Conservation (phyloP, 495 filamentous ascomycete species). For the Letharia columbiana region DNA sequence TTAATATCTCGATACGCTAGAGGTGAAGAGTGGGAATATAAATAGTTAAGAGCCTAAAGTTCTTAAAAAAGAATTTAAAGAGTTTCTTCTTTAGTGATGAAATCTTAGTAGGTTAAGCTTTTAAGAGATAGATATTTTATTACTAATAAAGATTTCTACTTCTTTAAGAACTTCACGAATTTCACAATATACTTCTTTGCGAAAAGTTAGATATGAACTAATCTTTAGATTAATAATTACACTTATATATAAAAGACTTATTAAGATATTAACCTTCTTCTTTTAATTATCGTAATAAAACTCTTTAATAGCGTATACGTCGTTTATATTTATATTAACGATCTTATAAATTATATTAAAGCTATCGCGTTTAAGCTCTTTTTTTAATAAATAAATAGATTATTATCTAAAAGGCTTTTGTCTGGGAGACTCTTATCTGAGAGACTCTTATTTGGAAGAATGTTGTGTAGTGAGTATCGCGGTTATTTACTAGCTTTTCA, state of each 20-base stretch:
- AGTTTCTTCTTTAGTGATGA: slow-evolving; percentile 6
- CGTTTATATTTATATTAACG: slow-evolving; percentile 57
- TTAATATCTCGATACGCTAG: slow-evolving; percentile 9
- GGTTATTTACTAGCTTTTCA: slow-evolving; percentile 9
- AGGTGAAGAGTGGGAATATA: slow-evolving; percentile 7
- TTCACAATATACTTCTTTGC: slow-evolving; percentile 8
- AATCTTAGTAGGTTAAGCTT: slow-evolving; percentile 13
- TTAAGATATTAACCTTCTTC: slow-evolving; percentile 32
- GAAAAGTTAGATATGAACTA: background rate
- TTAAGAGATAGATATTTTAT: slow-evolving; percentile 7
- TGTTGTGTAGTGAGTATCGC: background rate
- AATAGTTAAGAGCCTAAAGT: slow-evolving; percentile 9
- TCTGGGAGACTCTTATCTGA: too few relatives aligned
- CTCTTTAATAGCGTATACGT: slow-evolving; percentile 65
- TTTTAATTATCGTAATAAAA: slow-evolving; percentile 56
- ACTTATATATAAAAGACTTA: slow-evolving; percentile 4
- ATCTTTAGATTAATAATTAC: slow-evolving; percentile 8
- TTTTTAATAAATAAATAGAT: slow-evolving; percentile 46
- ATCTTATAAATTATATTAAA: slow-evolving; percentile 69
- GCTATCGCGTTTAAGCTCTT: slow-evolving; percentile 66
- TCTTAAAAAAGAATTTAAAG: slow-evolving; percentile 7
- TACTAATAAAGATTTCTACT: background rate
- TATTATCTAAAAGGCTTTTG: background rate
- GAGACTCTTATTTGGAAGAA: too few relatives aligned
- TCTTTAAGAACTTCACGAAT: slow-evolving; percentile 9